Conservation (phyloP, 2,329 filamentous ascomycete genomes). For the Curvularia eragrostidis region DNA sequence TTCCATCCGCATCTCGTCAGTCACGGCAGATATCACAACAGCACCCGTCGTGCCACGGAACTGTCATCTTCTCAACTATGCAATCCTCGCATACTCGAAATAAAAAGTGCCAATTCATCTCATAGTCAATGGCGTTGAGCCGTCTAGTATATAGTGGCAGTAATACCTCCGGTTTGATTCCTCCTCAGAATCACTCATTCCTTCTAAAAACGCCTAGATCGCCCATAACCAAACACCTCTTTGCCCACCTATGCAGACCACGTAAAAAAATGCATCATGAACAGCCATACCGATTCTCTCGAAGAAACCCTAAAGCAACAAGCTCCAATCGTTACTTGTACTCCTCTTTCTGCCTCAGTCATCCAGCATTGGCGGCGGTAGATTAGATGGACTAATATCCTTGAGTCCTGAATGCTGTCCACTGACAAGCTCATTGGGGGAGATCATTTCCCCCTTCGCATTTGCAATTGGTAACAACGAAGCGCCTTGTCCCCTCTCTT, state of each 20-base stretch:
- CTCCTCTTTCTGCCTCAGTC: conserved; percentile 1
- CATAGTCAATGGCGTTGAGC: neutral
- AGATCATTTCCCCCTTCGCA: conserved; percentile 8
- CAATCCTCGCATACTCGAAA: neutral
- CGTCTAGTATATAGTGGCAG: neutral
- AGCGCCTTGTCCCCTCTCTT: conserved; percentile 22
- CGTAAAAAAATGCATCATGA: neutral
- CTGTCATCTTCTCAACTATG: neutral
- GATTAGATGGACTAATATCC: conserved; percentile 10
- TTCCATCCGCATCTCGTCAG: neutral
- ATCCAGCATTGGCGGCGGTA: conserved; percentile 22
- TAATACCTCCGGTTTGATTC: neutral
- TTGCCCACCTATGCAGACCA: neutral
- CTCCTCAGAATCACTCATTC: neutral
- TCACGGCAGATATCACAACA: neutral
- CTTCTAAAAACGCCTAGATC: neutral
- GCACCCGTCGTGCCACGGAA: neutral
- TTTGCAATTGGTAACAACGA: conserved; percentile 15
- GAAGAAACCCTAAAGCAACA: neutral
- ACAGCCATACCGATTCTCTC: neutral
- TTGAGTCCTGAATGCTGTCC: conserved; percentile 7
- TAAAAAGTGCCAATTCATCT: neutral
- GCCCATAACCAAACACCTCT: neutral
- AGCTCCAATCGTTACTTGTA: neutral
- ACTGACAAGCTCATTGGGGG: neutral